Evolutionary conservation across 805 yeast genomes (phyloP).

Genomic region (Monosporozyma aerobia): DNA sequence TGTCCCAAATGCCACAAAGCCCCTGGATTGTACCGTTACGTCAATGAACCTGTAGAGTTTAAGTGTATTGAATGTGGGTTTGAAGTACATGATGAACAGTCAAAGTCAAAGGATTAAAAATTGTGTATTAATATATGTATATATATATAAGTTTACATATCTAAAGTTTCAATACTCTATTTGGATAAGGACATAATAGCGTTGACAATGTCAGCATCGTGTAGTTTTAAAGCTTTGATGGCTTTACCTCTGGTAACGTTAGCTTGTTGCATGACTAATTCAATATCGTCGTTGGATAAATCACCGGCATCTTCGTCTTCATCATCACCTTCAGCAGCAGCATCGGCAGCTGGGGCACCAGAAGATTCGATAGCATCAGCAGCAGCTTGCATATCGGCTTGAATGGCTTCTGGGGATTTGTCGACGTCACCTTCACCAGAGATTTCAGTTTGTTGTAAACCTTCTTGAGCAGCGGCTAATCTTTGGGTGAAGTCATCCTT

Average conservation of each 20-base stretch:
- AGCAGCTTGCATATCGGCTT: constrained; percentile 66
- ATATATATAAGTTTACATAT: background rate
- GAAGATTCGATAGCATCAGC: constrained; percentile 20
- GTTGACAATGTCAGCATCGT: constrained; percentile 90
- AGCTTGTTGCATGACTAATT: constrained; percentile 85
- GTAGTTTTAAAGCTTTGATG: constrained; percentile 76
- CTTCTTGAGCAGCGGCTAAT: constrained; percentile 71
- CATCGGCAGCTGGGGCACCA: constrained; percentile 35
- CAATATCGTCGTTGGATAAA: constrained; percentile 70
- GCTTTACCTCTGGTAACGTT: constrained; percentile 85
- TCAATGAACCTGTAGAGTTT: constrained; percentile 16
- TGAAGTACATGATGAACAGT: constrained; percentile 6
- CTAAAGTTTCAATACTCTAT: constrained; percentile 4
- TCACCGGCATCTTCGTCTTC: constrained; percentile 82
- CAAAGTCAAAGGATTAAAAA: background rate
- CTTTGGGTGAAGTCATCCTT: constrained; percentile 87
- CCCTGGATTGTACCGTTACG: constrained; percentile 20
- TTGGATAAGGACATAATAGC: constrained; percentile 76
- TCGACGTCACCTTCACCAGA: constrained; percentile 35
- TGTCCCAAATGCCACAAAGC: constrained; percentile 20
- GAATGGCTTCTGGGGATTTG: constrained; percentile 69
- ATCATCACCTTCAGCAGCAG: constrained; percentile 50
- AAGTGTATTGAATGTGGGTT: constrained; percentile 24
- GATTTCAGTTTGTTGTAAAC: constrained; percentile 40
- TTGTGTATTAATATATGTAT: background rate